Conservation (phyloP, 495 filamentous ascomycete species). For the Melanomma pulvis-pyrius region DNA sequence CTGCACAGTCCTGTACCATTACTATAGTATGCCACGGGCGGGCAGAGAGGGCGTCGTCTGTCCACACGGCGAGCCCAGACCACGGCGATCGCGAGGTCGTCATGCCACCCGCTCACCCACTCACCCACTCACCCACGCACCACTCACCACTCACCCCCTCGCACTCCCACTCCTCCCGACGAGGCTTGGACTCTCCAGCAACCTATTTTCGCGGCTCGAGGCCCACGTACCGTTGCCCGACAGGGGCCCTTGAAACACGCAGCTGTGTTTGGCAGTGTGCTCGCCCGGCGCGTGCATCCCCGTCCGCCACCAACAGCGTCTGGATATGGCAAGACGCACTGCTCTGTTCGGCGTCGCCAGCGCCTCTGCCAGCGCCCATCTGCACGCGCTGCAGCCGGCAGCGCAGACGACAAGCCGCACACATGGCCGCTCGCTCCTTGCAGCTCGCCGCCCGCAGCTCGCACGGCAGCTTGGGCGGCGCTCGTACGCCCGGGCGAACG, state of each 20-base stretch:
- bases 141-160: not conserved
- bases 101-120: too few species aligned
- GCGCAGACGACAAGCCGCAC: conserved; percentile 5
- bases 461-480: conserved; percentile 13
- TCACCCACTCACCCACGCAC: too few species aligned
- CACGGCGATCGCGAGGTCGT: too few species aligned
- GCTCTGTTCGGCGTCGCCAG: not conserved
- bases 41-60: too few species aligned
- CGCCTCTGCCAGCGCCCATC: conserved; percentile 4
- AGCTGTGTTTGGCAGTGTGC: conserved; percentile 16
- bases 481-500: conserved; percentile 2
- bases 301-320: conserved; percentile 18
- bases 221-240: conserved; percentile 14
- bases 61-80: conserved; percentile 18
- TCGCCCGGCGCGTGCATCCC: conserved; percentile 3
- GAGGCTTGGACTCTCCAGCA: conserved; percentile 20
- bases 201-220: conserved; percentile 19
- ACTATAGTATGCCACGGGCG: too few species aligned
- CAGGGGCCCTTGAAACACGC: conserved; percentile 26
- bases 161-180: not conserved
- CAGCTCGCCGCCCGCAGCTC: not conserved
- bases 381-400: conserved; percentile 19
- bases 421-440: too few species aligned
- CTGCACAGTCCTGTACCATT: too few species aligned
- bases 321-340: conserved; percentile 9